Conservation (phyloP, 2,329 filamentous ascomycete genomes). For the Knufia petricola region DNA sequence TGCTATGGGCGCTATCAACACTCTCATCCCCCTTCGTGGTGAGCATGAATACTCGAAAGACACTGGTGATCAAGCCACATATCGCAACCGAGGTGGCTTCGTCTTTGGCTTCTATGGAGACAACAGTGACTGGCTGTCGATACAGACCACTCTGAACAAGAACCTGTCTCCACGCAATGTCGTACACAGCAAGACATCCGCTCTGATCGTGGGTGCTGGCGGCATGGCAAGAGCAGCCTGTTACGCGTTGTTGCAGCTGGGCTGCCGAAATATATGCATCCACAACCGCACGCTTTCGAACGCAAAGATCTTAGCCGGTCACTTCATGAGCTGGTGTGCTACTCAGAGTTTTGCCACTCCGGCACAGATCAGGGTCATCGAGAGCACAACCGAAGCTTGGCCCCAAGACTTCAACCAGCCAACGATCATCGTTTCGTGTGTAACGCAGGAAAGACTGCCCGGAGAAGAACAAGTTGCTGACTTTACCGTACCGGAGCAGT, state of each 20-base stretch:
- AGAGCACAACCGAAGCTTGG: slow-evolving; percentile 53
- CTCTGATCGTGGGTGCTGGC: slow-evolving; percentile 49
- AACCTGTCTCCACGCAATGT: slow-evolving; percentile 42
- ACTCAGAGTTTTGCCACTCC: slow-evolving; percentile 36
- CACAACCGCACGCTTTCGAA: slow-evolving; percentile 62
- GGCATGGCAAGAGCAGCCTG: slow-evolving; percentile 72
- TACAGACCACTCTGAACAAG: slow-evolving; percentile 33
- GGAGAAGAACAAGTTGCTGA: slow-evolving; percentile 51
- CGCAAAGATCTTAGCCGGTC: slow-evolving; percentile 56
- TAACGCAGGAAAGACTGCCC: slow-evolving; percentile 57
- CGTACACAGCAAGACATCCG: slow-evolving; percentile 43
- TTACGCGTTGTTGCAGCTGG: slow-evolving; percentile 68
- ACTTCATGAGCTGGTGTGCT: slow-evolving; percentile 52
- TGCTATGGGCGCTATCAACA: slow-evolving; percentile 38
- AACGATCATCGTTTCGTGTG: slow-evolving; percentile 67
- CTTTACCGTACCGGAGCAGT: slow-evolving; percentile 58
- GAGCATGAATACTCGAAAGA: slow-evolving; percentile 30
- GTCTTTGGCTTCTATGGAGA: slow-evolving; percentile 37
- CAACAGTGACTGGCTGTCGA: slow-evolving; percentile 37
- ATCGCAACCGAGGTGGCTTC: slow-evolving; percentile 33
- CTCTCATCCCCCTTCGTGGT: slow-evolving; percentile 34
- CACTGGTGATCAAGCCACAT: slow-evolving; percentile 32
- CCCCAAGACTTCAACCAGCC: slow-evolving; percentile 53
- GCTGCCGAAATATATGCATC: slow-evolving; percentile 65
- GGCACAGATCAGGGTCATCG: slow-evolving; percentile 43